Evolutionary conservation across 148 eudicot genomes (phyloP).

Genomic region (Suaeda aralocaspica): DNA sequence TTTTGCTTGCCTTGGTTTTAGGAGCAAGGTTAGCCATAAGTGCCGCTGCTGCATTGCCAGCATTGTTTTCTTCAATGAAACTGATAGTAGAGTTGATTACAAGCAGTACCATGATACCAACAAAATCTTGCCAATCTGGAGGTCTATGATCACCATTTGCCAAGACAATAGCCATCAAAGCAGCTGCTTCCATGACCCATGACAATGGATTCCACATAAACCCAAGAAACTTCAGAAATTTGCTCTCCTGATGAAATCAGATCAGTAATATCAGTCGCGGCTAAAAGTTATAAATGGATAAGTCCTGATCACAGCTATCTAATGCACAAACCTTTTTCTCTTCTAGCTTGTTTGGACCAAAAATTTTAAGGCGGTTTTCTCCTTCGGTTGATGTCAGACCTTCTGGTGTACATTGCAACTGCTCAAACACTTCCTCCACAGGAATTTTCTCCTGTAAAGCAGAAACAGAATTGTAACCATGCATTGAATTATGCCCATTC

Average conservation of each 20-base stretch:
- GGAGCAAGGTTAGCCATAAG: constrained; percentile 83
- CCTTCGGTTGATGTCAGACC: constrained; percentile 56
- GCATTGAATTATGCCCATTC: neutral
- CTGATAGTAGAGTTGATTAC: constrained; percentile 67
- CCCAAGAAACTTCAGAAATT: constrained; percentile 51
- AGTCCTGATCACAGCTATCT: neutral
- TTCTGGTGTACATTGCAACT: constrained; percentile 50
- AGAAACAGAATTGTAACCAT: neutral
- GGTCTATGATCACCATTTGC: constrained; percentile 59
- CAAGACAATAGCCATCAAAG: constrained; percentile 53
- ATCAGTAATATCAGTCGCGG: neutral
- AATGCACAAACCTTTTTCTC: constrained; percentile 51
- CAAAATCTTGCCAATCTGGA: constrained; percentile 70
- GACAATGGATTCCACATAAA: constrained; percentile 77
- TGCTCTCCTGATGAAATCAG: constrained; percentile 40
- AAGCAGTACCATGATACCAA: constrained; percentile 52
- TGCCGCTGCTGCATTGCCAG: constrained; percentile 71
- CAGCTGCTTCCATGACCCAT: constrained; percentile 72
- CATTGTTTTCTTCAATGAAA: constrained; percentile 75
- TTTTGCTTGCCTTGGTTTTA: constrained; percentile 53
- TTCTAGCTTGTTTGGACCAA: constrained; percentile 68
- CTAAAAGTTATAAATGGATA: neutral
- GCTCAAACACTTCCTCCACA: constrained; percentile 63
- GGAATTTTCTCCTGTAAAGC: constrained; percentile 61
- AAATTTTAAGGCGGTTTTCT: constrained; percentile 39